Base-by-base conservation (phyloP, 352 stramenopile species). In the Phytopythium oedochilum region DNA sequence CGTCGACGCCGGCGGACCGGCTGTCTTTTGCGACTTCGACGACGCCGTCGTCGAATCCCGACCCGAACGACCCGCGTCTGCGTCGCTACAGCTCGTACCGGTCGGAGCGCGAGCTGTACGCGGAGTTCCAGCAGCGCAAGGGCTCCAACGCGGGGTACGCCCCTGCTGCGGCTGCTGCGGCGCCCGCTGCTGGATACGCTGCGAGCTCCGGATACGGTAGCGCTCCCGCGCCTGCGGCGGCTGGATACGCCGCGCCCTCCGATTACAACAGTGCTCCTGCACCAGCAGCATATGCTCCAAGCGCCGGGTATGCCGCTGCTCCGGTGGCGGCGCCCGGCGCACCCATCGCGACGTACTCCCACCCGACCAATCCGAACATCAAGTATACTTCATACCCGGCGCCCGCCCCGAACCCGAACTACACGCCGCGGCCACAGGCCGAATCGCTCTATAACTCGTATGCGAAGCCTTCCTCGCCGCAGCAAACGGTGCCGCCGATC, bases 41-140 rank as follows among this genome's bases (percentile, higher is more conserved):
- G 29, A 34, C 68, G 8, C 53, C 63, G 10, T 36, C 54, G 0
- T 40, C 79, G 14, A 55, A 62, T 9, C 56, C 66, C 10, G 63
- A 81, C 25, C 70, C 75, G 23, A 70, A 85, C 29, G 85, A 94
- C 59, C 83, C 83, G 43, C 77, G 85, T 17, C 53, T 93, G 54
- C 68, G 67, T 34, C 85, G 85, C 29, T 92, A 83, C 59, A 73
- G 68, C 20, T 61, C 71, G 18, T 94, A 94, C 77, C 92, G 92
- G 56, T 88, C 78, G 1, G 83, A 94, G 57, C 59, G 66, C 9
- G 85, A 94, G 55, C 61, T 94, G 10, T 92, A 94, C 51, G 83
- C 79, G 32, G 70, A 93, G 54, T 94, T 91, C 56, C 74, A 80
- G 22, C 67, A 68, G 14, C 52, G 47, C 14, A 81, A 78, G 58